Evolutionary conservation across 2,329 filamentous ascomycete species (phyloP), one percentile per base, ranked within the genome.

Genomic region (Akanthomyces dipterigenus): DNA sequence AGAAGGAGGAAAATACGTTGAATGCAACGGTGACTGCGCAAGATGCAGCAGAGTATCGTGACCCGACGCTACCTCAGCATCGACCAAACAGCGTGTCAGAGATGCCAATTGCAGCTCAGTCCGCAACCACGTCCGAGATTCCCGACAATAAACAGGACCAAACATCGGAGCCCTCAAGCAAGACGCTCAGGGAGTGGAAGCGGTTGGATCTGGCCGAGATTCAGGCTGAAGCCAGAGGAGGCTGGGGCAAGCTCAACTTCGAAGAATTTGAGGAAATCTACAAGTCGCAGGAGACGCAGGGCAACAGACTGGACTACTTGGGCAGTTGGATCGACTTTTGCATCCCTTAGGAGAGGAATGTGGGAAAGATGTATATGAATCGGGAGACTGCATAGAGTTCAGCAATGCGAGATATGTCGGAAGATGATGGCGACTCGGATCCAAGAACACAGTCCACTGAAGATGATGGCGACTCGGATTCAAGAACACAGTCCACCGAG

Each of bases 291-390:
- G 83, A 87, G 65, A 84, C 85, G 26, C 76, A 78, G 31, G 82
- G 81, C 16, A 85, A 86, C 70, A 77, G 88, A 58, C 80, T 93
- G 64, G 89, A 90, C 66, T 93, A 96, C 73, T 80, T 97, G 51
- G 90, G 90, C 63, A 90, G 86, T 68, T 98, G 93, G 93, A 90
- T 97, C 73, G 93, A 97, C 71, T 87, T 88, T 71, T 88, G 85
- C 71, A 87, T 88, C 66, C 85, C 85, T 16, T 85, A 79, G 72
- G 53, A 50, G 45, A 20, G 22, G n/a, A 38, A 6, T 36, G 40
- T 34, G 43, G 40, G 31, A 26, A 12, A 34, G 31, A 34, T 34
- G 31, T 34, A 34, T 9, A 6, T 9, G 3, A 11, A 34, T 34
- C 8, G 31, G 16, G 18, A 26, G 9, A 24, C 16, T 49, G 43